A percentile compares a stretch with the other conserved stretches of the same genome.
Conservation (phyloP, 1,284 basidiomycete genomes). For the Puccinia hordei region DNA sequence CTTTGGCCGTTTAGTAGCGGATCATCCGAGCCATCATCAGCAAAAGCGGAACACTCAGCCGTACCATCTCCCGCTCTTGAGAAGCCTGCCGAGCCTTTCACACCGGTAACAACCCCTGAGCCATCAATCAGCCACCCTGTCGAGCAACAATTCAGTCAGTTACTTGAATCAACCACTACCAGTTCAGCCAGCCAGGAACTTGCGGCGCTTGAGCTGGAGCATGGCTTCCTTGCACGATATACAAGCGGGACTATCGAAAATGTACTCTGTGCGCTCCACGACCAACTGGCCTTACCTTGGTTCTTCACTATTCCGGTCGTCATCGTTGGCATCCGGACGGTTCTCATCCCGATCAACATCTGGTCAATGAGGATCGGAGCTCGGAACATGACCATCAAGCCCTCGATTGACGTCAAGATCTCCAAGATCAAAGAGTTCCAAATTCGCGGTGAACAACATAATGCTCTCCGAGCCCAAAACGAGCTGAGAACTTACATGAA, state of each 20-base stretch:
- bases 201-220: constrained; percentile 30
- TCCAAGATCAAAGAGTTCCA: constrained; percentile 31
- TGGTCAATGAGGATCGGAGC: constrained; percentile 40
- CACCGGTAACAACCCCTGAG: constrained; percentile 5
- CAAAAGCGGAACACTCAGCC: background rate
- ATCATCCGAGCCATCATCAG: background rate
- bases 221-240: constrained; percentile 32
- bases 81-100: background rate
- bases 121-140: background rate
- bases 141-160: background rate
- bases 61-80: background rate
- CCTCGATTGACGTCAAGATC: constrained; percentile 27
- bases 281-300: constrained; percentile 32
- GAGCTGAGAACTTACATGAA: constrained; percentile 39
- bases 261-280: constrained; percentile 22
- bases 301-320: constrained; percentile 31
- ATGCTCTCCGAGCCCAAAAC: constrained; percentile 27
- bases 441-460: constrained; percentile 20
- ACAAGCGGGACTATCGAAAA: constrained; percentile 31
- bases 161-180: background rate
- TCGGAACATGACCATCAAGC: constrained; percentile 27
- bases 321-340: constrained; percentile 31
- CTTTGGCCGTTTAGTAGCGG: constrained; percentile 29
- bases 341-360: constrained; percentile 37
- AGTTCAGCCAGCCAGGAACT: constrained; percentile 32